Base-by-base conservation (phyloP, 257 asterid genomes). In the Thymus mandschuricus region DNA sequence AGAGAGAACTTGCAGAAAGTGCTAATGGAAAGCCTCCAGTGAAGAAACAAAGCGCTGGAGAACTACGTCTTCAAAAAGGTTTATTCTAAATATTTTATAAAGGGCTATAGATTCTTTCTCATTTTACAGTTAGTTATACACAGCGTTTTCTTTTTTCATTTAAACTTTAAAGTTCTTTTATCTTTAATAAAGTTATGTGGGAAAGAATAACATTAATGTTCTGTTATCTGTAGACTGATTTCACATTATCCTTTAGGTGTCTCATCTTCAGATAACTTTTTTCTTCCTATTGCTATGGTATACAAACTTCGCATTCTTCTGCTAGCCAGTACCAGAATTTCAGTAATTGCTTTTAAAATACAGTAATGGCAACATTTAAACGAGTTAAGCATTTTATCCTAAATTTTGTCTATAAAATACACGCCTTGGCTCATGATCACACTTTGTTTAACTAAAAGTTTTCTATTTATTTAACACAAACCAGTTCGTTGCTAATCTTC, bases 11-110 rank as follows among this genome's bases (percentile, higher is more conserved):
- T 73, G 96, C 96, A 75, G 98, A 89, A 83, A 93, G 86, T 78
- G 88, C 92, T 74, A 83, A 93, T 46, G 97, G 98, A 58, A 86
- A 76, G 75, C 92, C 96, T 75, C 86, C 96, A 21, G 97, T 68
- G 49, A 89, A 89, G 91, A 92, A 88, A 83, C 97, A 89, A 79
- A 92, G 96, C 83, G 96, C 98, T 77, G 98, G 97, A 70, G 98
- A 92, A 79, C 76, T 92, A 38, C 98, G 98, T 74, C 94, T 92
- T 82, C 91, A 88, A 76, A 85, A 82, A 85, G 89, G 91, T 86
- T 52, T 60, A 5, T 59, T 65, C 60, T 70, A 56, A 7, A 56
- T 59, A 31, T 12, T 9, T 58, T 54, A 71, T 12, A 11, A 58
- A 50, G 57, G 74, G 50, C 59, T 69, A 11, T 44, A 60, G 29